These are phyloP conservation scores for Grosmannia serpens DNA, from an alignment of 2,329 filamentous ascomycete species.

Conservation along the genomic window DNA sequence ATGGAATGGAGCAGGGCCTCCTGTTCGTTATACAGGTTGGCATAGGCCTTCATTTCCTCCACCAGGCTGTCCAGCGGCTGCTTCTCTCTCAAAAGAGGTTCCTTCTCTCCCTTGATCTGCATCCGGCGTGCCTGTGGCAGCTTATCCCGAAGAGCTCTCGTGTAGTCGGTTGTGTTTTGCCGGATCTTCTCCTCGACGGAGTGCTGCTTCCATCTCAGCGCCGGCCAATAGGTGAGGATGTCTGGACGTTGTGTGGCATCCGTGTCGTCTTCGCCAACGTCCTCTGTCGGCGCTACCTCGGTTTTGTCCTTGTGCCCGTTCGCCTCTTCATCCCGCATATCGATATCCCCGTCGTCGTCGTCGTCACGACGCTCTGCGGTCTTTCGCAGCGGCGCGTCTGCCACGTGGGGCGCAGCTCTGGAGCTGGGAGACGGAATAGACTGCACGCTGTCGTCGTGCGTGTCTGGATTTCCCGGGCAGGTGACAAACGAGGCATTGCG, in stretches of 20 bases:
- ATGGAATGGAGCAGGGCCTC: constrained; percentile 36
- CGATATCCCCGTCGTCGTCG: neutral
- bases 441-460: neutral
- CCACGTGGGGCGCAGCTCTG: constrained; percentile 1
- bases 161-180: constrained; percentile 36
- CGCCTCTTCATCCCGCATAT: neutral
- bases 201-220: constrained; percentile 19
- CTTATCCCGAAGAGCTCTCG: constrained; percentile 33
- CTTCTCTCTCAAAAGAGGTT: constrained; percentile 33
- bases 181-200: constrained; percentile 30
- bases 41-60: constrained; percentile 30
- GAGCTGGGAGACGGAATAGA: neutral
- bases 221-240: constrained; percentile 10
- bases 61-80: constrained; percentile 29
- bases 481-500: constrained; percentile 22
- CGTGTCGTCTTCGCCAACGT: neutral
- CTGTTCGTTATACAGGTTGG: constrained; percentile 28
- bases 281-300: neutral
- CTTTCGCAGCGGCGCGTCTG: constrained; percentile 4
- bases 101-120: constrained; percentile 38
- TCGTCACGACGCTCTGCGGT: neutral
- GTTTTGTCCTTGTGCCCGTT: neutral
- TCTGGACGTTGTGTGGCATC: constrained; percentile 6
- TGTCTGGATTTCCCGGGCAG: constrained; percentile 5
- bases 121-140: constrained; percentile 32